Evolutionary conservation across 345 rosid species (phyloP).

Genomic region (Lepidium africanum): DNA sequence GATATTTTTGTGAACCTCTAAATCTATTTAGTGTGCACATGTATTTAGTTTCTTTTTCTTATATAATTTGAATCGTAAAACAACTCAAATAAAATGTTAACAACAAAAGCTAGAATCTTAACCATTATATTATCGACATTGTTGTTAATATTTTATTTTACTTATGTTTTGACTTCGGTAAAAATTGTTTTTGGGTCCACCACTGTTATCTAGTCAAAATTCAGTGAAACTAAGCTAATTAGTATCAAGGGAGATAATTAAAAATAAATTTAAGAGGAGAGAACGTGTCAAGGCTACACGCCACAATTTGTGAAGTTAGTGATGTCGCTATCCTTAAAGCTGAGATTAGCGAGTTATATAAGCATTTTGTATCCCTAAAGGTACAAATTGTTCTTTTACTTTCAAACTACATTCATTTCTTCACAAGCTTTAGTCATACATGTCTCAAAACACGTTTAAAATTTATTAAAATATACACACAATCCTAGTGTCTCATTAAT

Average conservation of each 20-base stretch:
- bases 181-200: no score
- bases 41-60: no score
- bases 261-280: neutral
- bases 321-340: conserved; percentile 9
- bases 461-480: neutral
- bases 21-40: no score
- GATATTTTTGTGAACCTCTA: no score
- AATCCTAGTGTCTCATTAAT: neutral
- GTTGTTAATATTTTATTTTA: no score
- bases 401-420: neutral
- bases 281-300: conserved; percentile 9
- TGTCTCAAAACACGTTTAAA: neutral
- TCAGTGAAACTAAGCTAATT: neutral
- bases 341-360: neutral
- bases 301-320: neutral
- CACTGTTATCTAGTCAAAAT: no score
- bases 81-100: no score
- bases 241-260: neutral
- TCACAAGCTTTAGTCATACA: neutral
- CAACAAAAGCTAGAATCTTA: no score
- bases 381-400: conserved; percentile 2
- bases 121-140: no score
- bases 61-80: no score
- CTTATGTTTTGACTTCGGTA: no score
- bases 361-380: conserved; percentile 17